phyloP scores from a whole-genome alignment of 768 basidiomycete genomes.

The Tylopilus balloui region DNA sequence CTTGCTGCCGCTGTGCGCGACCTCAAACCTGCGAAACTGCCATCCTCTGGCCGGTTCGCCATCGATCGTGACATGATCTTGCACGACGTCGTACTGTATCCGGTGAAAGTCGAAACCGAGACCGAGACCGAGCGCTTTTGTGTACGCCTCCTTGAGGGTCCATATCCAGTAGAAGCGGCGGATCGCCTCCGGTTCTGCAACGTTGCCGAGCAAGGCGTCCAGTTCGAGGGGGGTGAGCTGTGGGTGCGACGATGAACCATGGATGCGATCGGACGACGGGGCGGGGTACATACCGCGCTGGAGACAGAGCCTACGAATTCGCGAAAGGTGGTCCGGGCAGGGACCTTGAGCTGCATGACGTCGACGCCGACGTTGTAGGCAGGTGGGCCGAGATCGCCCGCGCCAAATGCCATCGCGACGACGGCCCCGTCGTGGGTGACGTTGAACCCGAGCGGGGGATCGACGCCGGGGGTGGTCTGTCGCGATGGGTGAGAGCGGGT shows the following conservation, averaged over 20 bases:
- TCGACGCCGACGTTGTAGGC: conserved; percentile 65
- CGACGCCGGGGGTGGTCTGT: conserved; percentile 42
- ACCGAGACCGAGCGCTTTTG: conserved; percentile 80
- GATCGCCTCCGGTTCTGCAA: conserved; percentile 49
- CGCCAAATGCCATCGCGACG: conserved; percentile 59
- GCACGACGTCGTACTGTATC: conserved; percentile 61
- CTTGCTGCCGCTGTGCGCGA: conserved; percentile 43
- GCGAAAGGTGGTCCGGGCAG: conserved; percentile 49
- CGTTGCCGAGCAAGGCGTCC: conserved; percentile 31
- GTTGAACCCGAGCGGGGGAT: conserved; percentile 70
- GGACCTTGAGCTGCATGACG: conserved; percentile 72
- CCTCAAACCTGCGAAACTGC: conserved; percentile 60
- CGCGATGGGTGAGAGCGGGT: conserved; percentile 4
- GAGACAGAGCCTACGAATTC: conserved; percentile 61
- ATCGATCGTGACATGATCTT: conserved; percentile 56
- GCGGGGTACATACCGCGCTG: conserved; percentile 49
- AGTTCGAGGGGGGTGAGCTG: conserved; percentile 42
- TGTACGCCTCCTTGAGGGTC: conserved; percentile 91
- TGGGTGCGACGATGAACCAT: conserved; percentile 7
- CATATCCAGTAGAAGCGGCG: conserved; percentile 75
- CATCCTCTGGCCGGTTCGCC: conserved; percentile 54
- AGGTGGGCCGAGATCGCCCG: conserved; percentile 49
- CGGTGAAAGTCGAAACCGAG: conserved; percentile 79
- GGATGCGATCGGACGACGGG: background rate
- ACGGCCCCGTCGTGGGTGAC: conserved; percentile 76